Conservation (phyloP, 345 rosid genomes). For the Salix viminalis region DNA sequence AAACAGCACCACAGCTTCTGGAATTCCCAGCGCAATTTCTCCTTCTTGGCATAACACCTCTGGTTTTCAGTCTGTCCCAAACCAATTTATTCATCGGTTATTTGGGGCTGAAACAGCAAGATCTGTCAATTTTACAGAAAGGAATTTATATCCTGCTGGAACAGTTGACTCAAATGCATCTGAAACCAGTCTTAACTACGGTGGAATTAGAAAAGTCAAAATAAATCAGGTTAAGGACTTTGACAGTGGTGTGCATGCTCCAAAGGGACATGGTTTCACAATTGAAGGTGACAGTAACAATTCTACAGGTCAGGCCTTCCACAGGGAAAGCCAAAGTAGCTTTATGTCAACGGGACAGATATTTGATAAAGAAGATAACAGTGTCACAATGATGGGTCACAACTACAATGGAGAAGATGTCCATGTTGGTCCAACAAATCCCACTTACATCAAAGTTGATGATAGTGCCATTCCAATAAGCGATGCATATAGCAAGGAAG, state of each 20-base stretch:
- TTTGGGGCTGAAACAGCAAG: constrained; percentile 61
- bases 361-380: constrained; percentile 38
- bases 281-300: constrained; percentile 33
- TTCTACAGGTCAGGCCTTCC: constrained; percentile 37
- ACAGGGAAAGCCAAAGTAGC: constrained; percentile 40
- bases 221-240: constrained; percentile 60
- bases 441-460: constrained; percentile 35
- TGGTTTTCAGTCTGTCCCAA: constrained; percentile 53
- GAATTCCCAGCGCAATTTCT: constrained; percentile 33
- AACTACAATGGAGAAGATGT: constrained; percentile 33
- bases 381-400: constrained; percentile 45
- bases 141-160: constrained; percentile 45
- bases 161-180: constrained; percentile 36
- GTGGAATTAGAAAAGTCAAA: constrained; percentile 58
- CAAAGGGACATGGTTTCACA: constrained; percentile 35
- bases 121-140: constrained; percentile 47
- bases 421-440: constrained; percentile 25
- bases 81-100: constrained; percentile 58
- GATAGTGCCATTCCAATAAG: constrained; percentile 25
- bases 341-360: constrained; percentile 35
- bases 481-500: constrained; percentile 47
- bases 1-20: constrained; percentile 29
- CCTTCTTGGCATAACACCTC: constrained; percentile 61
- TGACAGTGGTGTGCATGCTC: constrained; percentile 32
- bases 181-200: constrained; percentile 48